Conservation (phyloP, 163 green algal genomes). For the Picocystis sp. region DNA sequence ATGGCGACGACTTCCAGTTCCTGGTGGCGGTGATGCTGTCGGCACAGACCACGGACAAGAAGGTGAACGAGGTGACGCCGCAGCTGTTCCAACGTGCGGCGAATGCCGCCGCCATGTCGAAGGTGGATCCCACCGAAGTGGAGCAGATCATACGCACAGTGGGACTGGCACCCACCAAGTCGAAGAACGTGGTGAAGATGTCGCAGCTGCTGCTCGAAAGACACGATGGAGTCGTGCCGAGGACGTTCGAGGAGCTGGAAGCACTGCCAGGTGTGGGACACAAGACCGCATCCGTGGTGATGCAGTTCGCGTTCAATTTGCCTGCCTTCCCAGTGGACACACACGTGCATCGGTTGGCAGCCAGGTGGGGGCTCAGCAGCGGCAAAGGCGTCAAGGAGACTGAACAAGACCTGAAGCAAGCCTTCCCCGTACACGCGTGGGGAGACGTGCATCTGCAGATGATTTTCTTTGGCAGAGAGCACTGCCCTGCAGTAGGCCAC, state of each 20-base stretch:
- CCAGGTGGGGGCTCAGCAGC: constrained; percentile 53
- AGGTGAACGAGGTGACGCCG: constrained; percentile 56
- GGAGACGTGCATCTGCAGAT: constrained; percentile 37
- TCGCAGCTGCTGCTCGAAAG: constrained; percentile 29
- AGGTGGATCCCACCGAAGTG: constrained; percentile 20
- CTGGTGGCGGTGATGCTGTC: constrained; percentile 60
- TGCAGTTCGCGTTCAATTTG: constrained; percentile 22
- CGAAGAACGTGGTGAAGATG: constrained; percentile 50
- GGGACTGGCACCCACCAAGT: constrained; percentile 66
- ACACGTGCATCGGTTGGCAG: constrained; percentile 66
- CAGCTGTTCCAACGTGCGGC: constrained; percentile 41
- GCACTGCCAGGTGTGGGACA: constrained; percentile 60
- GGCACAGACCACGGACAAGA: constrained; percentile 44
- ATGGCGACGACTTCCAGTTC: constrained; percentile 53
- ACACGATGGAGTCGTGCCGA: constrained; percentile 45
- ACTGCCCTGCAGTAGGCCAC: constrained; percentile 59
- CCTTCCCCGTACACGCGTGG: constrained; percentile 31
- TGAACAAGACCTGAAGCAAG: constrained; percentile 55
- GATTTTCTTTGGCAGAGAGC: constrained; percentile 64
- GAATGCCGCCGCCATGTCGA: constrained; percentile 43
- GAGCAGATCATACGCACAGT: constrained; percentile 44
- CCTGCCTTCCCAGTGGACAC: constrained; percentile 74
- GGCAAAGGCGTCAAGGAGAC: constrained; percentile 53
- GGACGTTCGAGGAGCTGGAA: constrained; percentile 56
- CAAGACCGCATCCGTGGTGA: constrained; percentile 63